Evolutionary conservation across 495 filamentous ascomycete species (phyloP), one percentile per base, ranked within the genome.

Genomic region (Choiromyces venosus): DNA sequence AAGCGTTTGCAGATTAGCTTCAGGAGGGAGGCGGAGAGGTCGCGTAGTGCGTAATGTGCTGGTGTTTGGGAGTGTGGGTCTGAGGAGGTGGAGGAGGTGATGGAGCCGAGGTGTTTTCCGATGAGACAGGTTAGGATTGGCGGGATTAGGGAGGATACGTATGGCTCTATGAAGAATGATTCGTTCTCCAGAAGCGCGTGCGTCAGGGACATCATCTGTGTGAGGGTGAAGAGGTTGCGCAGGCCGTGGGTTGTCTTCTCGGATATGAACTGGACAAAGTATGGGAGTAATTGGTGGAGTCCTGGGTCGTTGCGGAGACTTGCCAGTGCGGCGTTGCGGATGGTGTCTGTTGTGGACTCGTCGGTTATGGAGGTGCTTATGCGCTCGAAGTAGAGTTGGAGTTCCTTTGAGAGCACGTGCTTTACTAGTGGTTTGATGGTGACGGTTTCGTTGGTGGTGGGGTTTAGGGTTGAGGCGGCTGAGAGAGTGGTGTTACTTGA

Each of bases 361-460:
- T 98, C 92, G 68, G 96, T 84, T 33, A 98, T 86, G 3, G 94
- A 94, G 74, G 85, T 86, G 83, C 91, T 93, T 52, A 98, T 90
- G 78, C 94, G 96, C 78, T 97, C 92, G 74, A 97, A 99, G 86
- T 97, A 98, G n/a, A 97, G 87, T 77, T 94, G 91, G 4, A 97
- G 88, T 82, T 99, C 95, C 81, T 97, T 95, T 71, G 92, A 96
- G 52, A 99, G 86, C 72, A 97, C 88, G 78, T 98, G 96, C 82
- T 97, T 98, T 61, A 99, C 95, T 3, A 92, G 85, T 1, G 95
- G 95, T 76, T 93, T 92, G 81, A 96, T 90, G 66, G 90, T 84
- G 42, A 93, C 87, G 78, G 93, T 92, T 70, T 96, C 92, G 71
- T 88, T 89, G 61, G 76, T 75, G 21, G 73, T 73, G 19, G 69